phyloP scores from a whole-genome alignment of 164 flowering plant species.

The Nymphaea colorata region DNA sequence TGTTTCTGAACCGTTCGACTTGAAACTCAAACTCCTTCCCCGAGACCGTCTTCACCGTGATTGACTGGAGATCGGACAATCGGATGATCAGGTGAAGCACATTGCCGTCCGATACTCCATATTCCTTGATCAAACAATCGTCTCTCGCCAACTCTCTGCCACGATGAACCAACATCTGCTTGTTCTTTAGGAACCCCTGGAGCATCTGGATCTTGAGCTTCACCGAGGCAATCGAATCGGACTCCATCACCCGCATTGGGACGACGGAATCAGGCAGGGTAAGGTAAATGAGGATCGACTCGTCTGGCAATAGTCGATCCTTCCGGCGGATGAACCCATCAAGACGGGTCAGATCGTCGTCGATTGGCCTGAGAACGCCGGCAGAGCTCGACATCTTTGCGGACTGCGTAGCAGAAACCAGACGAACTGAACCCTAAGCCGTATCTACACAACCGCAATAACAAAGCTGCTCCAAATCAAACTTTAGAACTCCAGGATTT shows the following conservation, averaged over 20 bases:
- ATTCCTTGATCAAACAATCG: slow-evolving; percentile 42
- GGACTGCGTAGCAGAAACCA: neutral
- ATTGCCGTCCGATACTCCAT: slow-evolving; percentile 49
- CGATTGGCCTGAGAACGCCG: slow-evolving; percentile 34
- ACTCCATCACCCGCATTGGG: slow-evolving; percentile 56
- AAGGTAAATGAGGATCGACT: slow-evolving; percentile 45
- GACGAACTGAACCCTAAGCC: no score
- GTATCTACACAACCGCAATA: no score
- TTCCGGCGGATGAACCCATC: slow-evolving; percentile 14
- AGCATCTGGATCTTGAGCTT: slow-evolving; percentile 57
- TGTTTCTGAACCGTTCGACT: slow-evolving; percentile 37
- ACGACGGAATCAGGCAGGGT: slow-evolving; percentile 39
- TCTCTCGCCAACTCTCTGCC: slow-evolving; percentile 54
- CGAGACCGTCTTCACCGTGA: slow-evolving; percentile 40
- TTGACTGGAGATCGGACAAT: slow-evolving; percentile 43
- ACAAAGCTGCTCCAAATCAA: no score
- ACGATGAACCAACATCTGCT: slow-evolving; percentile 48
- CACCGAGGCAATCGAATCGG: slow-evolving; percentile 66
- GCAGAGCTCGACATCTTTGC: slow-evolving; percentile 42
- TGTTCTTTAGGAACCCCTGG: slow-evolving; percentile 55
- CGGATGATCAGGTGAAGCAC: slow-evolving; percentile 53
- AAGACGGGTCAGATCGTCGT: slow-evolving; percentile 19
- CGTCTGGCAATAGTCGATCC: slow-evolving; percentile 9
- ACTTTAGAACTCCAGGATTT: no score
- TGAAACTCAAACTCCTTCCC: slow-evolving; percentile 57